Conservation (phyloP, 768 basidiomycete genomes). For the Pluteus cervinus region DNA sequence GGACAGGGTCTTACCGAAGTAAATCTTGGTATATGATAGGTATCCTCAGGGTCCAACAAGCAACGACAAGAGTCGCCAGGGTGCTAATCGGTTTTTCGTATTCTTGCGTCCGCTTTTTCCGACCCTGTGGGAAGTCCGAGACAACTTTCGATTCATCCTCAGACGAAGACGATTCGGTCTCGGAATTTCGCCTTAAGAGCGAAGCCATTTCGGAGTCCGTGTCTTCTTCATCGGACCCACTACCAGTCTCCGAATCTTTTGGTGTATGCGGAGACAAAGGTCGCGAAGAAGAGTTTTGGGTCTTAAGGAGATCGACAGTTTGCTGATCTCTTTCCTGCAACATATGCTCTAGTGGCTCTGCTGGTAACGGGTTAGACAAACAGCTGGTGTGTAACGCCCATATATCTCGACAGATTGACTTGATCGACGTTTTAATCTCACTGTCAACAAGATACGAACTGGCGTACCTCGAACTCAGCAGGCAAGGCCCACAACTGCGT, state of each 20-base stretch:
- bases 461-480: slow-evolving; percentile 66
- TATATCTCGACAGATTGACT: slow-evolving; percentile 75
- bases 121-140: slow-evolving; percentile 11
- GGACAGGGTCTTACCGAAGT: slow-evolving; percentile 43
- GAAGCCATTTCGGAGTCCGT: slow-evolving; percentile 33
- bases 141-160: slow-evolving; percentile 19
- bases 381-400: slow-evolving; percentile 73
- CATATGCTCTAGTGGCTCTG: slow-evolving; percentile 40
- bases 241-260: not conserved
- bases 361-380: slow-evolving; percentile 50
- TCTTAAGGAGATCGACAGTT: not conserved
- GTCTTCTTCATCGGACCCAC: slow-evolving; percentile 7
- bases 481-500: slow-evolving; percentile 65
- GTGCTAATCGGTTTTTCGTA: slow-evolving; percentile 39
- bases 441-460: not conserved
- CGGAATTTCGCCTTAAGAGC: slow-evolving; percentile 38
- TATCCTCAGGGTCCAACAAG: slow-evolving; percentile 74
- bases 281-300: too few relatives aligned
- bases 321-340: slow-evolving; percentile 5
- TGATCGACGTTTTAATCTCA: not conserved
- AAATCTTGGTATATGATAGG: slow-evolving; percentile 76
- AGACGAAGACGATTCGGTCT: slow-evolving; percentile 31
- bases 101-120: slow-evolving; percentile 12
- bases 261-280: too few relatives aligned
- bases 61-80: slow-evolving; percentile 66